Evolutionary conservation across 2,329 filamentous ascomycete genomes (phyloP), one percentile per base, ranked within the genome.

Genomic region (Byssothecium circinans): DNA sequence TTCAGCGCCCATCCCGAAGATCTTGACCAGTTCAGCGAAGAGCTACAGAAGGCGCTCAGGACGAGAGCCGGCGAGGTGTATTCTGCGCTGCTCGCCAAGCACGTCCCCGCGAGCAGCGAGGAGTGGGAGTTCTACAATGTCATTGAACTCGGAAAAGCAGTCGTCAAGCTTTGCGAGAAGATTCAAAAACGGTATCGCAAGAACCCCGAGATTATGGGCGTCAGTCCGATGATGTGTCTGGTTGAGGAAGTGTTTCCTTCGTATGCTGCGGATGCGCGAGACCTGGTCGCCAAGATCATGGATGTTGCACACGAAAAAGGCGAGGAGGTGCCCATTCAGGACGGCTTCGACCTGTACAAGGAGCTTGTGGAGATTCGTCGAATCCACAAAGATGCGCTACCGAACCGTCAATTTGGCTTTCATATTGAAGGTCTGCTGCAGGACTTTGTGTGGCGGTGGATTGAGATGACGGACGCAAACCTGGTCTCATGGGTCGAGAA

Each of bases 401-500:
- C 89, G 0, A 68, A 68, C 8, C 77, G 83, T 50, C 82, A 84
- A 1, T 99, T 97, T 68, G 86, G 85, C 4, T 96, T 97, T 68
- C 85, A 91, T 56, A 82, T 99, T 35, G 94, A 99, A 71, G 83
- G 85, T 34, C 76, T 95, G 14, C 78, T 99, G 15, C 88, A 91
- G 52, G 87, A 89, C 29, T 99, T 97, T 69, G 94, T 97, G 5
- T 97, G 91, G 91, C 85, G 90, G 49, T 99, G 91, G 91, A 89
- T 99, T 53, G 80, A 82, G 44, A 82, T 85, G 54, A 91, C 90
- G 7, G 91, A 97, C 61, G 76, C 77, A 27, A 90, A 86, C 64
- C 85, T 96, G 63, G 79, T 87, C 52, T 84, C 85, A 19, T 94
- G 94, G 77, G 88, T 97, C 32, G 90, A 95, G 38, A 84, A 92